Conservation (phyloP, 352 stramenopile species). For the Globisporangium acanthophoron region DNA sequence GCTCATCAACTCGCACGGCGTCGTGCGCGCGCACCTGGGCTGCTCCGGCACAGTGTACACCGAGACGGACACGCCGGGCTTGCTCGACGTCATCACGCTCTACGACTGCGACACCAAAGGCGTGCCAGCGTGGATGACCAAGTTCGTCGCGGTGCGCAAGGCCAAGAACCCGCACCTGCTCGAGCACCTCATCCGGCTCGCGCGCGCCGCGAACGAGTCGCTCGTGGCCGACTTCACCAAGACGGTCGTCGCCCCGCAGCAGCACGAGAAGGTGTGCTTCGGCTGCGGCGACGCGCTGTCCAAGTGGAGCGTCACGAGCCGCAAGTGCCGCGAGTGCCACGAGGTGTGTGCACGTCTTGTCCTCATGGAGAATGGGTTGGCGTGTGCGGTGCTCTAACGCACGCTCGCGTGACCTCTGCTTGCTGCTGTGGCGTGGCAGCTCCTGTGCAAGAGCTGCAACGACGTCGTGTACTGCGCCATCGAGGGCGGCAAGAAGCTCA, state of each 20-base stretch:
- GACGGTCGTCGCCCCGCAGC: conserved; percentile 10
- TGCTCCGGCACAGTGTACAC: conserved; percentile 61
- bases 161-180: conserved; percentile 56
- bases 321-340: conserved; percentile 55
- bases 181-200: conserved; percentile 55
- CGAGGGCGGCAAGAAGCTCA: conserved; percentile 59
- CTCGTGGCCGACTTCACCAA: conserved; percentile 35
- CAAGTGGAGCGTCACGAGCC: conserved; percentile 31
- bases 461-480: conserved; percentile 59
- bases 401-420: neutral
- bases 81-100: conserved; percentile 50
- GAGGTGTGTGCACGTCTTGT: conserved; percentile 22
- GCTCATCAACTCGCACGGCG: conserved; percentile 39
- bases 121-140: conserved; percentile 58
- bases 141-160: conserved; percentile 46
- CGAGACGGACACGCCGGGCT: conserved; percentile 38
- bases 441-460: conserved; percentile 55
- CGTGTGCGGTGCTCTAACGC: too few species aligned
- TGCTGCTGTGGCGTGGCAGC: conserved; percentile 4
- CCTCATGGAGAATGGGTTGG: too few species aligned
- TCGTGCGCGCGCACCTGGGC: conserved; percentile 50
- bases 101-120: conserved; percentile 62
- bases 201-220: conserved; percentile 44
- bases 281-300: conserved; percentile 41
- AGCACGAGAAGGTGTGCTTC: conserved; percentile 31